phyloP scores from a whole-genome alignment of 495 filamentous ascomycete genomes.

The Xylaria nigripes region DNA sequence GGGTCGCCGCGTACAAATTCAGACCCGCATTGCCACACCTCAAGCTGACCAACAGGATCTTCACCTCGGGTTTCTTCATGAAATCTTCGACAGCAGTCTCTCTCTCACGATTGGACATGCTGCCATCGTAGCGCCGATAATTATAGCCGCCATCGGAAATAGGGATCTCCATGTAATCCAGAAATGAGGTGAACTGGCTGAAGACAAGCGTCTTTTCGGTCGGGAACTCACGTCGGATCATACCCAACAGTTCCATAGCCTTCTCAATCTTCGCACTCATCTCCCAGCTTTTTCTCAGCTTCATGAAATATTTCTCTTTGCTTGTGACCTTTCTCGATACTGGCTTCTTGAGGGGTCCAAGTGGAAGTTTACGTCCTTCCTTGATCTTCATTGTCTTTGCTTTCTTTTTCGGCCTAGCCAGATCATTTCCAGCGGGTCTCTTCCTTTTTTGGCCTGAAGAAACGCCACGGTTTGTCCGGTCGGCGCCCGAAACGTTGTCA shows the following conservation, averaged over 20 bases:
- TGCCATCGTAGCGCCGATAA: constrained; percentile 79
- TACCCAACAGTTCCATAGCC: constrained; percentile 54
- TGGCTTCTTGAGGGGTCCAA: constrained; percentile 59
- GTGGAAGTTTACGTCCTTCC: constrained; percentile 37
- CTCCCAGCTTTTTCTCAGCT: constrained; percentile 57
- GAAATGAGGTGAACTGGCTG: constrained; percentile 81
- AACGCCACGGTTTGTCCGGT: neutral
- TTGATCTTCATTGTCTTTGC: constrained; percentile 27
- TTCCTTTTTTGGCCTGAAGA: constrained; percentile 15
- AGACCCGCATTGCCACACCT: constrained; percentile 88
- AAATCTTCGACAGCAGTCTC: constrained; percentile 68
- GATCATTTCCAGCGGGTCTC: constrained; percentile 6
- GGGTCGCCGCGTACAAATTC: constrained; percentile 78
- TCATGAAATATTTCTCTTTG: constrained; percentile 47
- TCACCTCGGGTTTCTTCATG: constrained; percentile 53
- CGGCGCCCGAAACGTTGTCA: neutral
- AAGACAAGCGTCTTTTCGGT: constrained; percentile 86
- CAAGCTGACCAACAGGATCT: constrained; percentile 79
- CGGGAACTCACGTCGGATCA: constrained; percentile 20
- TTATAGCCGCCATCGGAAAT: constrained; percentile 54
- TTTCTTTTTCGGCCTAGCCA: constrained; percentile 16
- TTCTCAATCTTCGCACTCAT: constrained; percentile 69
- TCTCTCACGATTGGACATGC: constrained; percentile 62
- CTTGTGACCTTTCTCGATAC: constrained; percentile 48
- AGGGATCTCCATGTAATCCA: constrained; percentile 90